These are phyloP conservation scores for Porphyra umbilicalis DNA, from an alignment of 31 red algal species.

Conservation along the genomic window DNA sequence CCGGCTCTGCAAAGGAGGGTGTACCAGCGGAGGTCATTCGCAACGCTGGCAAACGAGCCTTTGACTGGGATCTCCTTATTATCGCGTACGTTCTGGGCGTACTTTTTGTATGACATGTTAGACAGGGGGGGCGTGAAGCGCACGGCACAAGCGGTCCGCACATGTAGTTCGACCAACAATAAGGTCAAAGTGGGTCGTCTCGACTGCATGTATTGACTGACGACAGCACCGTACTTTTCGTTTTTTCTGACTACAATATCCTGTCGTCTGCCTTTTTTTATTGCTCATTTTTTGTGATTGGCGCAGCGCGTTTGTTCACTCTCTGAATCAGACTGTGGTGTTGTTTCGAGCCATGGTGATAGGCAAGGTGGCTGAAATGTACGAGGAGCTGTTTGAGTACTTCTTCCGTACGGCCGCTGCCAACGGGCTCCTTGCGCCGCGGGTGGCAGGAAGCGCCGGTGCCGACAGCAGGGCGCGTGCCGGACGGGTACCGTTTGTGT, in stretches of 20 bases:
- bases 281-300: not conserved
- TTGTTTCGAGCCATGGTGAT: not conserved
- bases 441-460: too few relatives aligned
- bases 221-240: too few relatives aligned
- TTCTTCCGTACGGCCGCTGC: not conserved
- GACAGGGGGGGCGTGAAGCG: not conserved
- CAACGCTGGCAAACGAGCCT: not conserved
- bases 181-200: too few relatives aligned
- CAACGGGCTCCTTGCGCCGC: not conserved
- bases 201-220: too few relatives aligned
- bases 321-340: not conserved
- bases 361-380: too few relatives aligned
- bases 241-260: too few relatives aligned
- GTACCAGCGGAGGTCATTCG: not conserved
- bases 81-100: not conserved
- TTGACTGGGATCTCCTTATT: not conserved
- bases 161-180: too few relatives aligned
- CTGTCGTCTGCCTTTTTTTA: not conserved
- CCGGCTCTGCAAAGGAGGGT: not conserved
- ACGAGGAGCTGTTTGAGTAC: not conserved
- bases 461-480: not conserved
- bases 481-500: not conserved
- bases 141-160: not conserved
- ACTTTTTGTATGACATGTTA: not conserved
- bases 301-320: not conserved